Conservation (phyloP, 495 filamentous ascomycete genomes). For the Talaromyces thailandensis region DNA sequence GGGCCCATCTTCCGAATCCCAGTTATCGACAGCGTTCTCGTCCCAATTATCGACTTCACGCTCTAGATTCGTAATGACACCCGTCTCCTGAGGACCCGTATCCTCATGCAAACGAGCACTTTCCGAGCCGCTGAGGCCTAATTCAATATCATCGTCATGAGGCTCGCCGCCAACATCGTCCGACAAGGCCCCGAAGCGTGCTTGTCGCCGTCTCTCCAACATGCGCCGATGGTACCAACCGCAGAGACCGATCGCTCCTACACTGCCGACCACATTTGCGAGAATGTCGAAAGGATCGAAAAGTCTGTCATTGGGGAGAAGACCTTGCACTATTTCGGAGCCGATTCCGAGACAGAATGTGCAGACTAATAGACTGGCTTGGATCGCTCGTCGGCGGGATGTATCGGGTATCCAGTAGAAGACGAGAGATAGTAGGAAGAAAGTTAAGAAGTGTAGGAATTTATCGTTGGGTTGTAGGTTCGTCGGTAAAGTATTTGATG, state of each 20-base stretch:
- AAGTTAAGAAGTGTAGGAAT: constrained; percentile 76
- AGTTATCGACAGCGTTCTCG: constrained; percentile 66
- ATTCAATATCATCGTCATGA: constrained; percentile 41
- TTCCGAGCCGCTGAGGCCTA: constrained; percentile 39
- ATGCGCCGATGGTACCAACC: constrained; percentile 92
- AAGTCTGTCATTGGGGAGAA: constrained; percentile 68
- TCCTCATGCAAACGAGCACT: constrained; percentile 50
- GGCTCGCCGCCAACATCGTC: constrained; percentile 30
- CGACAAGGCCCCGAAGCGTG: constrained; percentile 59
- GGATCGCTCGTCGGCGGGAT: constrained; percentile 68
- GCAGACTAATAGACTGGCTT: constrained; percentile 76
- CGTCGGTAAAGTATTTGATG: constrained; percentile 55
- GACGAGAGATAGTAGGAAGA: constrained; percentile 74
- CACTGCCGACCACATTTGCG: constrained; percentile 77
- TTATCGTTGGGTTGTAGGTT: constrained; percentile 76
- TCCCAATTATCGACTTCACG: constrained; percentile 79
- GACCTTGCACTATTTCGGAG: constrained; percentile 75
- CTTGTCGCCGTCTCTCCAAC: constrained; percentile 77
- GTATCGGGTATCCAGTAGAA: constrained; percentile 99
- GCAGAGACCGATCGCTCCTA: constrained; percentile 60
- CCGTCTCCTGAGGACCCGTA: constrained; percentile 48
- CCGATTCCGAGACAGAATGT: constrained; percentile 67
- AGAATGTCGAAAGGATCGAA: constrained; percentile 84
- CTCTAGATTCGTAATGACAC: constrained; percentile 44
- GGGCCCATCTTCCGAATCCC: constrained; percentile 54